These are phyloP conservation scores for Fusarium multiceps DNA, from an alignment of 2,329 filamentous ascomycete species.

Conservation along the genomic window DNA sequence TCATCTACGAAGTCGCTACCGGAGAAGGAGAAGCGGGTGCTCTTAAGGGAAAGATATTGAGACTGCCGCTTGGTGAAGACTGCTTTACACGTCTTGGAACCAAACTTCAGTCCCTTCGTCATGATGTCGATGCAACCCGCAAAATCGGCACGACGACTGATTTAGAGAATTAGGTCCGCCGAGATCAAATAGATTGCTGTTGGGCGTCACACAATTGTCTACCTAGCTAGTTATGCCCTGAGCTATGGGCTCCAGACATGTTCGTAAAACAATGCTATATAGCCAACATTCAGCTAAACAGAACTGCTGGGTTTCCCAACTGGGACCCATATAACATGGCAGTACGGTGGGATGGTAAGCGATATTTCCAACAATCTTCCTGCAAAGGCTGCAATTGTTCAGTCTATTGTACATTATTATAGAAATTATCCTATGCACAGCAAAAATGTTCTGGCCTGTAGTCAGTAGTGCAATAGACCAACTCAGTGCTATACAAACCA, in stretches of 20 bases:
- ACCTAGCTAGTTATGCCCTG: neutral
- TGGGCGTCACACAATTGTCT: neutral
- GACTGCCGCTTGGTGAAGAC: constrained; percentile 53
- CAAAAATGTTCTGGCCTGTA: neutral
- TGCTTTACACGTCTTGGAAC: constrained; percentile 43
- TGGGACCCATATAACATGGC: neutral
- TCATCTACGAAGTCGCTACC: constrained; percentile 53
- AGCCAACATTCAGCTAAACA: neutral
- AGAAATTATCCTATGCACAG: neutral
- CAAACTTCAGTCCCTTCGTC: constrained; percentile 36
- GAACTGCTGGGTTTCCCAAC: neutral
- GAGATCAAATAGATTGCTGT: neutral
- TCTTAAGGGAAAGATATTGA: constrained; percentile 47
- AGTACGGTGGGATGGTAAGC: neutral
- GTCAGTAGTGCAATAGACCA: neutral
- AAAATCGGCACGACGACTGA: constrained; percentile 27
- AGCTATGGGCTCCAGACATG: neutral
- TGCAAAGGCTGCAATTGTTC: neutral
- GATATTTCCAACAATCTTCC: neutral
- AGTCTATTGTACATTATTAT: neutral
- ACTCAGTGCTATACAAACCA: neutral
- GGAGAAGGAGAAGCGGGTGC: constrained; percentile 44
- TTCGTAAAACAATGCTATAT: no score
- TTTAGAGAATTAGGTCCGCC: neutral
- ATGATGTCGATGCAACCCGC: constrained; percentile 25